Percentiles rank a stretch among this genome's conserved stretches.
These are phyloP conservation scores for Talaromyces funiculosus DNA, from an alignment of 2,329 filamentous ascomycete genomes.

Conservation along the genomic window DNA sequence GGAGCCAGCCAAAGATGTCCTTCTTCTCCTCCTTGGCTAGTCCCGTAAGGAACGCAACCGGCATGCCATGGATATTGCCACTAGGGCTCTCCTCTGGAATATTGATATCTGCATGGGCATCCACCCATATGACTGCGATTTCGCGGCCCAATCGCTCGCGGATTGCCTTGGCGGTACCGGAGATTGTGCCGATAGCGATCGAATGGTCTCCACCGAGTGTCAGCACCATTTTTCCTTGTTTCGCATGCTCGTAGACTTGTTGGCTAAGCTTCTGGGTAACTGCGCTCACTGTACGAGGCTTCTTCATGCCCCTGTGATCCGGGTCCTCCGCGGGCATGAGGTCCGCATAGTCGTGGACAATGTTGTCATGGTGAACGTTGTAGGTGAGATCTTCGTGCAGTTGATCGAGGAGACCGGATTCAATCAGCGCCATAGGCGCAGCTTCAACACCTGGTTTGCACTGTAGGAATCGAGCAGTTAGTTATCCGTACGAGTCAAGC, in stretches of 20 bases:
- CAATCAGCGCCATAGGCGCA: constrained; percentile 80
- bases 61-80: constrained; percentile 98
- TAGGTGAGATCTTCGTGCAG: constrained; percentile 82
- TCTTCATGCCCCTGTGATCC: constrained; percentile 88
- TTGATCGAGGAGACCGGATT: constrained; percentile 78
- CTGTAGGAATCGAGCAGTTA: constrained; percentile 39
- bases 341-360: constrained; percentile 75
- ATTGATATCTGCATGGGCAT: constrained; percentile 97
- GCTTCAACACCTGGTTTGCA: constrained; percentile 89
- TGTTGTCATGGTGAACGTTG: constrained; percentile 75
- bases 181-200: constrained; percentile 90
- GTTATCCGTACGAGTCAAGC: constrained; percentile 12
- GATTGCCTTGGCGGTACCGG: constrained; percentile 78
- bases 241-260: constrained; percentile 83
- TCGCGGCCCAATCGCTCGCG: constrained; percentile 76
- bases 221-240: constrained; percentile 76
- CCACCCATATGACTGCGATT: constrained; percentile 96
- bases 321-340: constrained; percentile 66
- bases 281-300: constrained; percentile 75
- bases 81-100: constrained; percentile 82
- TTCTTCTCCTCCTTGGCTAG: constrained; percentile 69
- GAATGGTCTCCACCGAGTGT: constrained; percentile 95
- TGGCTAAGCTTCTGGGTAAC: constrained; percentile 74
- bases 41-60: constrained; percentile 83
- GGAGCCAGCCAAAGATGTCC: constrained; percentile 86